Evolutionary conservation across 2,329 filamentous ascomycete genomes (phyloP).

Genomic region (Botryotinia narcissicola): DNA sequence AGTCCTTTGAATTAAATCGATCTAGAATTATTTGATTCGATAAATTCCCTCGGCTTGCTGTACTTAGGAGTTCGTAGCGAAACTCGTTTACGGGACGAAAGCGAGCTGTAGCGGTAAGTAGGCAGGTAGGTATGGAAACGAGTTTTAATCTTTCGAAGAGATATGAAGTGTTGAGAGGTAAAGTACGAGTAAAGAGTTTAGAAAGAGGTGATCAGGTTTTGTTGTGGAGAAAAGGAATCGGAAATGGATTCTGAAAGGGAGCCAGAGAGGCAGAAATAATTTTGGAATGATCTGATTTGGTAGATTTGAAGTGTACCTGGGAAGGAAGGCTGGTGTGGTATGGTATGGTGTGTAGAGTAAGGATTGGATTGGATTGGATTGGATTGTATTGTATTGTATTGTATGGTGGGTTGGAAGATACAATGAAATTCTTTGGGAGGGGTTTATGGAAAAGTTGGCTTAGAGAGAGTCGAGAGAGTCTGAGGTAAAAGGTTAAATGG

Average conservation of each 20-base stretch:
- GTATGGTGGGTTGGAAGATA: background rate
- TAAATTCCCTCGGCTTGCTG: slow-evolving; percentile 17
- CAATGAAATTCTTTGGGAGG: background rate
- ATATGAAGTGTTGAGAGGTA: background rate
- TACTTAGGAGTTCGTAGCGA: slow-evolving; percentile 13
- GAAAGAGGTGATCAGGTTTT: slow-evolving; percentile 7
- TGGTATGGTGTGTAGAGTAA: too few species aligned
- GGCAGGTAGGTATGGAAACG: background rate
- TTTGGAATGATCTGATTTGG: slow-evolving; percentile 2
- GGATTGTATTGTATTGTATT: too few species aligned
- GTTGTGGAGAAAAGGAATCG: slow-evolving; percentile 4
- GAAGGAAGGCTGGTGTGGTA: background rate
- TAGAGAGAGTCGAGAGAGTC: background rate
- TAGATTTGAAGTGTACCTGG: background rate
- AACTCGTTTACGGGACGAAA: slow-evolving; percentile 16
- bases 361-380: too few species aligned
- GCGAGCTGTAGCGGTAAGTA: slow-evolving; percentile 11
- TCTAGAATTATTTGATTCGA: slow-evolving; percentile 7
- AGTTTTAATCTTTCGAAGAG: background rate
- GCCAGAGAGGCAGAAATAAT: background rate
- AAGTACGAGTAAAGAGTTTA: background rate
- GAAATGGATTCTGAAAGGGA: background rate
- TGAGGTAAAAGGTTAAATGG: background rate
- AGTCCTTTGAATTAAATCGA: background rate
- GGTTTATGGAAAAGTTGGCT: background rate